Evolutionary conservation across 345 rosid genomes (phyloP), one percentile per base, ranked within the genome.

Genomic region (Lenwebbia sp.): DNA sequence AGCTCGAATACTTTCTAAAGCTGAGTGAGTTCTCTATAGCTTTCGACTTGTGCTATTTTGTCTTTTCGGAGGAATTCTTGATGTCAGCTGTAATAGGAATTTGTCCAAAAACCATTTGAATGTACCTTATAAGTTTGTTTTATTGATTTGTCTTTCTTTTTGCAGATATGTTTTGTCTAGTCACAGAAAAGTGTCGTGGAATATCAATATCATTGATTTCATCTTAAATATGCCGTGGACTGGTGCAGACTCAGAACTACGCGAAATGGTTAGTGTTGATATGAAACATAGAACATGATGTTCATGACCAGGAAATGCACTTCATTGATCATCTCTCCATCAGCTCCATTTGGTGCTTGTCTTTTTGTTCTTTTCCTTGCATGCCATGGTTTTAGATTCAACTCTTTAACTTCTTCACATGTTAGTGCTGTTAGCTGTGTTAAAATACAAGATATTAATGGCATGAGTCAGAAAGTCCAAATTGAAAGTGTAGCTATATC

Each of bases 111-210:
- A 53, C 85, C 52, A 56, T 70, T 37, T 19, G 47, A 70, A 70
- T 5, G 26, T 70, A 37, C 78, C 57, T 81, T 82, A 70, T 60
- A 75, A 7, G 78, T 70, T 70, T 70, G 26, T 33, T 70, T 37
- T 37, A 70, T 40, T 37, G 44, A 65, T 65, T 13, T 85, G 41
- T n/a, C 41, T 70, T 62, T 76, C 82, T 75, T 86, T 88, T 88
- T 87, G 92, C 93, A 96, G 99, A 85, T 95, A 90, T 84, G 86
- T 93, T 83, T 89, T 95, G 86, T 93, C 98, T 85, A 91, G 87
- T 89, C 94, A 87, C 83, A 91, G 85, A 85, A 94, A 91, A 90
- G 86, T 95, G 85, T 86, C 86, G 23, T 96, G 94, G 98, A 93
- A 96, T 85, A 86, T 95, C 86, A 91, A 86, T 62, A 83, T 95